phyloP scores from a whole-genome alignment of 176 grass and related monocot genomes.

The Carex parvula region DNA sequence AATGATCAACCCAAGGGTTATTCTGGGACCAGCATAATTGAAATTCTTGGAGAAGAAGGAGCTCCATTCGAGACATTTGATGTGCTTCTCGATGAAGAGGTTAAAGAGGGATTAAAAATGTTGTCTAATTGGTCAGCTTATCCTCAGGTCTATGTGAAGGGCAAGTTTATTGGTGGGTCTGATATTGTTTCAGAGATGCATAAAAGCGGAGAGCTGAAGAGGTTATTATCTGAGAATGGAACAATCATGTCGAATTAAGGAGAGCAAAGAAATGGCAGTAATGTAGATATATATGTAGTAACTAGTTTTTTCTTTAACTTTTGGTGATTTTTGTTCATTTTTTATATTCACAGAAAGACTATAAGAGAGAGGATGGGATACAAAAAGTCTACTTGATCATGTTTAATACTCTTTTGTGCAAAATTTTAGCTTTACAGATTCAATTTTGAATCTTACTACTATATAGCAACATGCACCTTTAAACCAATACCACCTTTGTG shows the following conservation, averaged over 20 bases:
- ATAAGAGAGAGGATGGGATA: neutral
- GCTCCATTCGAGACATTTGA: constrained; percentile 28
- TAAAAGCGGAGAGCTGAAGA: constrained; percentile 11
- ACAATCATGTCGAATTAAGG: neutral
- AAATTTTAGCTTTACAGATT: neutral
- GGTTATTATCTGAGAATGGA: constrained; percentile 17
- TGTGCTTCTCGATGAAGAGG: constrained; percentile 24
- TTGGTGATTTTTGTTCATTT: neutral
- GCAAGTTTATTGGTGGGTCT: constrained; percentile 9
- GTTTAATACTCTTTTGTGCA: neutral
- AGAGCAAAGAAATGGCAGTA: neutral
- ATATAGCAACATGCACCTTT: neutral
- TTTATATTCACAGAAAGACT: neutral
- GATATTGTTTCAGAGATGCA: constrained; percentile 27
- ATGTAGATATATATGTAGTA: neutral
- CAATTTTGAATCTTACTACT: neutral
- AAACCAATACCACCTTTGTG: no score
- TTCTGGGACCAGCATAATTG: neutral
- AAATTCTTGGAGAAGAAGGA: constrained; percentile 26
- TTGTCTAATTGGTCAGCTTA: constrained; percentile 20
- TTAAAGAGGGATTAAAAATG: constrained; percentile 18
- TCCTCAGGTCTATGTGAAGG: constrained; percentile 23
- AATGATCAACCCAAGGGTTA: constrained; percentile 9
- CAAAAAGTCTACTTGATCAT: neutral
- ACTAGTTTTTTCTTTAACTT: neutral